Evolutionary conservation across 768 basidiomycete genomes (phyloP).

Genomic region (Tremella fuciformis): DNA sequence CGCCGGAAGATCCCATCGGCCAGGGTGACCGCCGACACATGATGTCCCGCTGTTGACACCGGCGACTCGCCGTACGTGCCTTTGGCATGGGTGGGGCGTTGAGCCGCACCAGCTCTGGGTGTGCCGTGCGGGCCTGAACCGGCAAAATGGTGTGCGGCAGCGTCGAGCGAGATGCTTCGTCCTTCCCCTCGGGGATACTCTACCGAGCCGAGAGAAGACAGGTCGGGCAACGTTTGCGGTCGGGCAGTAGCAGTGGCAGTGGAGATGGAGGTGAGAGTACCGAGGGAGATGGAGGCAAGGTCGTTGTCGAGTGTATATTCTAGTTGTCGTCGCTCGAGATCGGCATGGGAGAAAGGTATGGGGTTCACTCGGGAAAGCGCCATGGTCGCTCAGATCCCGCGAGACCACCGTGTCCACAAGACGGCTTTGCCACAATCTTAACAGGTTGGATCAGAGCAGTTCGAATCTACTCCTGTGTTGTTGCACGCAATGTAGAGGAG

Average conservation of each 20-base stretch:
- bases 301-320: constrained; percentile 45
- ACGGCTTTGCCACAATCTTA: no score
- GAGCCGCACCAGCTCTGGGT: constrained; percentile 23
- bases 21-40: constrained; percentile 82
- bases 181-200: constrained; percentile 15
- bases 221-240: constrained; percentile 9
- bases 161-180: constrained; percentile 1
- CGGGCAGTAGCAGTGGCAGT: constrained; percentile 11
- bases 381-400: no score
- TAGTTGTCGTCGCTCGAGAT: constrained; percentile 41
- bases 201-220: neutral
- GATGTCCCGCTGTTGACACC: constrained; percentile 79
- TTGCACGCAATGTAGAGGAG: no score
- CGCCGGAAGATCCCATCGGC: constrained; percentile 72
- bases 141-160: neutral
- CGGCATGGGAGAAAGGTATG: constrained; percentile 34
- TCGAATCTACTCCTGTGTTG: no score
- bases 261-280: constrained; percentile 14
- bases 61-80: constrained; percentile 15
- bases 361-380: constrained; percentile 7
- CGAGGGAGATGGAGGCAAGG: constrained; percentile 16
- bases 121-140: constrained; percentile 31
- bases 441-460: no score
- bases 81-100: neutral
- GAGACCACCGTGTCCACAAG: no score